Conservation (phyloP, 345 rosid species). For the Eucalyptus shirleyi region DNA sequence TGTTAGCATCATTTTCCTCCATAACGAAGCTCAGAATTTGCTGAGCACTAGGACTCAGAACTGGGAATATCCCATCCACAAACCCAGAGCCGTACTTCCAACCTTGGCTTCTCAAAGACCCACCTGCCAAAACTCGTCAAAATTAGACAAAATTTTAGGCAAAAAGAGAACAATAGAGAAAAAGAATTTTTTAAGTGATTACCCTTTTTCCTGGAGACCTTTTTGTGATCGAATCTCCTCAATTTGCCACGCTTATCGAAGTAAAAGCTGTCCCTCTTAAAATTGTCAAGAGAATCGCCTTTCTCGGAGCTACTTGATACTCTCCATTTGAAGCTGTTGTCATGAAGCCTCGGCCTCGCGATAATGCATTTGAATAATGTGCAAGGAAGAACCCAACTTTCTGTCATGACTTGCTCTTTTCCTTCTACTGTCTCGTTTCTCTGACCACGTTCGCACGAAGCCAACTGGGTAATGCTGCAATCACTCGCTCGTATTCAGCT, state of each 20-base stretch:
- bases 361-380: background rate
- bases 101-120: slow-evolving; percentile 79
- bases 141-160: background rate
- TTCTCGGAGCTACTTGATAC: background rate
- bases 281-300: background rate
- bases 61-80: slow-evolving; percentile 91
- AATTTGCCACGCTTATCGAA: slow-evolving; percentile 61
- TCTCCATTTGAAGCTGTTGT: background rate
- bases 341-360: background rate
- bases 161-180: background rate
- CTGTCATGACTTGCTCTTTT: background rate
- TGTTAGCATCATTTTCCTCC: slow-evolving; percentile 30
- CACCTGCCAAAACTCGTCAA: slow-evolving; percentile 28
- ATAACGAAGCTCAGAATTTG: slow-evolving; percentile 44
- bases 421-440: background rate
- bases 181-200: background rate
- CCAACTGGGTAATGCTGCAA: background rate
- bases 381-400: background rate
- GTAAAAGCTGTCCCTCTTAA: slow-evolving; percentile 34
- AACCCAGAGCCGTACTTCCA: slow-evolving; percentile 97
- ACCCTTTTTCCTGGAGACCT: slow-evolving; percentile 41
- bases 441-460: background rate
- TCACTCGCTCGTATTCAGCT: background rate
- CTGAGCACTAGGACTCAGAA: slow-evolving; percentile 69
- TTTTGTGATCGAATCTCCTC: slow-evolving; percentile 48